Evolutionary conservation across 306 rosid genomes (phyloP).

Genomic region (Begonia loranthoides): DNA sequence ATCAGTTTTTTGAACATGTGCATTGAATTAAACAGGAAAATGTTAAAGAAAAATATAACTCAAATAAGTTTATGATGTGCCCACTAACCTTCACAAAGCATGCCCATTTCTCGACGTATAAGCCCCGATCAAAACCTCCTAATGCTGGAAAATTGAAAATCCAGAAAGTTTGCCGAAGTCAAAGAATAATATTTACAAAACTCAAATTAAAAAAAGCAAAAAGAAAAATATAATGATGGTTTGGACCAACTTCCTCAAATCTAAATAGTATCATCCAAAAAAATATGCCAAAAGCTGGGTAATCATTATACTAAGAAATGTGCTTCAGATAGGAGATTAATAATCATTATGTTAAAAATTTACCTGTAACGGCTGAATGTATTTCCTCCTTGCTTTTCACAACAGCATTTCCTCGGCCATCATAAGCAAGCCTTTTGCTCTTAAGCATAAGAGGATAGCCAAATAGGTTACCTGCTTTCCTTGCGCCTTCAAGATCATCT

Average conservation of each 20-base stretch:
- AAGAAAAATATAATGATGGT: not conserved
- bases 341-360: not conserved
- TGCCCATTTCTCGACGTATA: conserved; percentile 94
- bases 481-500: conserved; percentile 58
- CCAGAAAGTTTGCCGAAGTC: too few species aligned
- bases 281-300: not conserved
- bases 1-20: not conserved
- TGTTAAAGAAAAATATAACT: too few species aligned
- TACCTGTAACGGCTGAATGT: conserved; percentile 51
- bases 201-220: not conserved
- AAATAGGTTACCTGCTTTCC: conserved; percentile 56
- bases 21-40: not conserved
- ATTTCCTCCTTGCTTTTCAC: conserved; percentile 60
- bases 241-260: not conserved
- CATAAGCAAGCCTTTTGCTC: conserved; percentile 87
- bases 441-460: conserved; percentile 90
- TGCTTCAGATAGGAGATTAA: not conserved
- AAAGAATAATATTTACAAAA: conserved; percentile 2
- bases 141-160: conserved; percentile 42
- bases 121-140: conserved; percentile 63
- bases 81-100: conserved; percentile 34
- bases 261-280: not conserved
- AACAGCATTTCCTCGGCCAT: conserved; percentile 91
- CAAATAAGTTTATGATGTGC: not conserved
- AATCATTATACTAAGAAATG: not conserved